Evolutionary conservation across 2,329 filamentous ascomycete species (phyloP).

Genomic region (Raffaelea arxii): DNA sequence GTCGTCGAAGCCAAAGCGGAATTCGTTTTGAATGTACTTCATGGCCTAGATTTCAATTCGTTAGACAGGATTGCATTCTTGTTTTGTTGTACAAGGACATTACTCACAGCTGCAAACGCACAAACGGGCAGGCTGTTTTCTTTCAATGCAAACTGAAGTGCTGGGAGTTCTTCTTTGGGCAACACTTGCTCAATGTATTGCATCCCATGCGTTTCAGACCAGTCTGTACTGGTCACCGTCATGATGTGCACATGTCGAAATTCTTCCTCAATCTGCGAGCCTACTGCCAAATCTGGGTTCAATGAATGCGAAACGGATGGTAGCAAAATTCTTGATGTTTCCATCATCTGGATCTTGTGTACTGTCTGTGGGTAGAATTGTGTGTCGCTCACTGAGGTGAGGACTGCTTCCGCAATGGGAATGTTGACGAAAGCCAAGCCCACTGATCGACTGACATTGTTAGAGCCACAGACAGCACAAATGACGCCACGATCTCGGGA

Average conservation of each 20-base stretch:
- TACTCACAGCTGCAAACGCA: constrained; percentile 71
- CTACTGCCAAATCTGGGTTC: constrained; percentile 52
- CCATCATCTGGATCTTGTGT: constrained; percentile 74
- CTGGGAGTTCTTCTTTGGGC: constrained; percentile 68
- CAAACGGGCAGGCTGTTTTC: constrained; percentile 84
- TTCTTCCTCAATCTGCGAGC: constrained; percentile 9
- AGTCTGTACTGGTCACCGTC: constrained; percentile 60
- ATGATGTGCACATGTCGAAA: constrained; percentile 39
- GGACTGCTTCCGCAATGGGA: constrained; percentile 69
- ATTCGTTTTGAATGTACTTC: constrained; percentile 66
- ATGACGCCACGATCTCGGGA: constrained; percentile 25
- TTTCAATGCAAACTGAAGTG: constrained; percentile 66
- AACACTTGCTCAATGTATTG: constrained; percentile 73
- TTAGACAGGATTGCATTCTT: neutral
- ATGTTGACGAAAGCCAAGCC: constrained; percentile 83
- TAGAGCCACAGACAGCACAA: constrained; percentile 81
- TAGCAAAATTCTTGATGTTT: constrained; percentile 71
- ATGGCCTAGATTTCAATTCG: constrained; percentile 47
- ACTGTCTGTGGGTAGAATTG: constrained; percentile 85
- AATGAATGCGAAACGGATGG: constrained; percentile 59
- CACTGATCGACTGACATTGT: constrained; percentile 76
- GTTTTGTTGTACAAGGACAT: neutral
- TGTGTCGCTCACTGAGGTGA: constrained; percentile 88
- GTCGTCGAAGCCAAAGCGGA: constrained; percentile 59
- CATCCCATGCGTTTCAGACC: constrained; percentile 69